These are phyloP conservation scores for Candida pini DNA, from an alignment of 805 yeast genomes.

Conservation along the genomic window DNA sequence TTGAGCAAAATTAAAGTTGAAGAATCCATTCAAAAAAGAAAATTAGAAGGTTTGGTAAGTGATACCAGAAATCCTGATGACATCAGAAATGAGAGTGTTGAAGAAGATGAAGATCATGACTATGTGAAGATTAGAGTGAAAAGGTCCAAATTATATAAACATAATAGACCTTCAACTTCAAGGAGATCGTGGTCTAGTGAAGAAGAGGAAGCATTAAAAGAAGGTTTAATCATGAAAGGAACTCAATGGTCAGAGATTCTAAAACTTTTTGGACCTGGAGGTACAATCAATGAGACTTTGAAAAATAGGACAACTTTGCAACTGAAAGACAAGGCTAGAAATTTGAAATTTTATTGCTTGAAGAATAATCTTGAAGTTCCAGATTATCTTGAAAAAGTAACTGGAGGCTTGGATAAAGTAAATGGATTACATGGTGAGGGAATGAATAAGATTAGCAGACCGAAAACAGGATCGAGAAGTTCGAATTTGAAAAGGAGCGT, in stretches of 20 bases:
- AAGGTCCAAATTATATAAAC: conserved; percentile 13
- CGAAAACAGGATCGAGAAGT: conserved; percentile 17
- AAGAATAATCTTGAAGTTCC: conserved; percentile 77
- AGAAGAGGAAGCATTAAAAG: conserved; percentile 79
- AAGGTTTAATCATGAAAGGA: conserved; percentile 78
- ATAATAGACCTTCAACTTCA: conserved; percentile 27
- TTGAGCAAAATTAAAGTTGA: conserved; percentile 10
- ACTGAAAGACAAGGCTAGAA: conserved; percentile 92
- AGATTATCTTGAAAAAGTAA: conserved; percentile 70
- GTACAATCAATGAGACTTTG: conserved; percentile 72
- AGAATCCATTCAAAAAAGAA: conserved; percentile 1
- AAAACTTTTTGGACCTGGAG: conserved; percentile 93
- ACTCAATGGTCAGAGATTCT: conserved; percentile 92
- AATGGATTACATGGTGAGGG: conserved; percentile 7
- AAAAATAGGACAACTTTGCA: conserved; percentile 90
- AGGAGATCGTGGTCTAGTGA: conserved; percentile 82
- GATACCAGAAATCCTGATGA: conserved; percentile 3
- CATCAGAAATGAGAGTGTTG: conserved; percentile 7
- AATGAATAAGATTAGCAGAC: conserved; percentile 12
- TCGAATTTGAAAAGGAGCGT: conserved; percentile 11
- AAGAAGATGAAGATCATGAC: conserved; percentile 6
- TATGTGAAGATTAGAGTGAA: conserved; percentile 3
- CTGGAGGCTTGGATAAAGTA: conserved; percentile 65
- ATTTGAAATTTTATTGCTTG: conserved; percentile 84
- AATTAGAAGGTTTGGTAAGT: too few species aligned